Evolutionary conservation across 208 protist genomes (phyloP), one percentile per base, ranked within the genome.

Genomic region (Phytomonas serpens): DNA sequence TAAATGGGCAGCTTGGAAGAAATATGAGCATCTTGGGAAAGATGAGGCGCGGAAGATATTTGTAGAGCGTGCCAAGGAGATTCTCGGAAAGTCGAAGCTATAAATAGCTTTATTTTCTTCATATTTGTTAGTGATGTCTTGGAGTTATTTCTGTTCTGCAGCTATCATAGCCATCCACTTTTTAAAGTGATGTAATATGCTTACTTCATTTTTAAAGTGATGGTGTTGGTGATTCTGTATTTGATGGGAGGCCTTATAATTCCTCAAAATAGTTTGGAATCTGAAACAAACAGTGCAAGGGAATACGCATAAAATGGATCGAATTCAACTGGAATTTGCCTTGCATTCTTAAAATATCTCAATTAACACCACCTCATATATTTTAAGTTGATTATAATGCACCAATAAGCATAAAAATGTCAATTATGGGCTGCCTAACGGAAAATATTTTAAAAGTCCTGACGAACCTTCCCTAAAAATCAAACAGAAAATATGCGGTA

Each of bases 1-100:
- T 27, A 96, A 96, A 77, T 93, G 81, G 82, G 73, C 70, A 40
- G 88, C 92, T 16, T 94, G 89, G 84, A 93, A 91, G 71, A 85
- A 90, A 71, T 92, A 85, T 64, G 82, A 90, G 42, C 31, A 83
- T 29, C 57, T 96, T 61, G 81, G 75, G 61, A 79, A 88, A 72
- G 78, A 92, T 47, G 80, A 92, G 67, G 92, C 92, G 23, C 88
- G 85, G 32, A 88, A 83, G 64, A 71, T 81, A 71, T 96, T 94
- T 73, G 75, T 89, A 1, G 81, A 80, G 38, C 74, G 81, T 36
- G 82, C 89, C 34, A 88, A 92, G 67, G 64, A 52, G 64, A 73
- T 84, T 4, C 31, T 95, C 31, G 30, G 38, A 11, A 40, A 77
- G 61, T 86, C 90, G 0, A 93, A 86, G 64, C 76, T 95, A 51